A percentile compares a stretch with the other conserved stretches of the same genome.
phyloP scores from a whole-genome alignment of 78 protist genomes.

The Diacronema lutheri region DNA sequence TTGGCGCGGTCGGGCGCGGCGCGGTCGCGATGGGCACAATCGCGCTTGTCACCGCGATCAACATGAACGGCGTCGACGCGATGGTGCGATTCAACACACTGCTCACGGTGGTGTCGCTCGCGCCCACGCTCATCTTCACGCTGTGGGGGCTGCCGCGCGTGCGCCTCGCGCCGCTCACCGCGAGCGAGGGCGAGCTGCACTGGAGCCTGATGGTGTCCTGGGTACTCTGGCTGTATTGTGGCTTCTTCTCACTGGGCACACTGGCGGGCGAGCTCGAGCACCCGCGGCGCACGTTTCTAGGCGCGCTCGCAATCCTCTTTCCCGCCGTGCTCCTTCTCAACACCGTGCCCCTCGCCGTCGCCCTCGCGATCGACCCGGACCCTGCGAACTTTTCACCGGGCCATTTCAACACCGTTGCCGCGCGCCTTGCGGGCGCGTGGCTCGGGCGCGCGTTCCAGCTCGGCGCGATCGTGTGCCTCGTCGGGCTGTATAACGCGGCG shows the following conservation, averaged over 20 bases:
- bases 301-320: neutral
- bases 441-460: neutral
- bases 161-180: too few relatives aligned
- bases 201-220: neutral
- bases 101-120: neutral
- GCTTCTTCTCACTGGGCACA: conserved; percentile 8
- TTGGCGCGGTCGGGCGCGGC: neutral
- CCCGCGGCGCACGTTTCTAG: conserved; percentile 2
- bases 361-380: neutral
- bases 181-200: neutral
- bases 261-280: conserved; percentile 3
- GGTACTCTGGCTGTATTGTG: conserved; percentile 10
- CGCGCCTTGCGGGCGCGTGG: neutral
- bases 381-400: neutral
- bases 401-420: conserved; percentile 10
- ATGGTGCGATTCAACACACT: neutral
- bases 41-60: neutral
- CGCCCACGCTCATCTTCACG: neutral
- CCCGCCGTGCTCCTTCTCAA: conserved; percentile 14
- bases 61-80: neutral
- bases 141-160: neutral
- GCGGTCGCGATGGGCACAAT: neutral
- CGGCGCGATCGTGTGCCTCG: neutral
- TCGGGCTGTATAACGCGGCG: conserved; percentile 20
- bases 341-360: conserved; percentile 12